Base-by-base conservation (phyloP, 2,329 filamentous ascomycete genomes). In the Colletotrichum salicis region DNA sequence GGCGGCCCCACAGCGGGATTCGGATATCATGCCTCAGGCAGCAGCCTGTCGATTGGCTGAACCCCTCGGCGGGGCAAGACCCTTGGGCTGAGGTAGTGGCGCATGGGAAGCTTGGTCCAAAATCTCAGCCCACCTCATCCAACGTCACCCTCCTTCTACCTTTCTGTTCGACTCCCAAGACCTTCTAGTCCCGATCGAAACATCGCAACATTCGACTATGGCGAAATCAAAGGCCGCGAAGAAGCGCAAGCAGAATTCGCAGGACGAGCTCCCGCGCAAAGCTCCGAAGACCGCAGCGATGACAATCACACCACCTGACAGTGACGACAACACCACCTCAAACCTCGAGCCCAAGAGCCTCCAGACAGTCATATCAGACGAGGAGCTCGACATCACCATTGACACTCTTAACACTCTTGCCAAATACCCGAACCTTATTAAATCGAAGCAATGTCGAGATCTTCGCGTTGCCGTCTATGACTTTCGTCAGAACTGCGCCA, bases 401-500 rank as follows among this genome's bases (percentile, higher is more conserved):
- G 91, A 93, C 37, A 93, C 91, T 0, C 84, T 93, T 33, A 83
- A 82, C 2, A 85, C 87, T 0, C 84, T 93, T 12, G 81, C 90
- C 0, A 81, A 87, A 69, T 86, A 92, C 73, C 91, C 91, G 0
- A 81, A 80, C 27, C 77, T 93, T 27, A 92, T 92, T 78, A 93
- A 93, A 79, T 89, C 90, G 0, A 93, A 92, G 76, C 86, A 85
- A 29, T 93, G 91, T 82, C 91, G 89, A 76, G 89, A 91, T 59
- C 82, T 93, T 2, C 85, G 92, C 24, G 88, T 87, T 4, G 91
- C 91, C 5, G 91, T 92, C 8, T 92, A 92, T 76, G 89, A 90
- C 24, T 93, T 94, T 71, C 88, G 90, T 1, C 88, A 92, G 78
- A 89, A 91, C 19, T 93, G 90, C 75, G 92, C 89, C 0, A 93